These are phyloP conservation scores for Ceratocystis cubensis DNA, from an alignment of 2,329 filamentous ascomycete genomes.

Conservation along the genomic window DNA sequence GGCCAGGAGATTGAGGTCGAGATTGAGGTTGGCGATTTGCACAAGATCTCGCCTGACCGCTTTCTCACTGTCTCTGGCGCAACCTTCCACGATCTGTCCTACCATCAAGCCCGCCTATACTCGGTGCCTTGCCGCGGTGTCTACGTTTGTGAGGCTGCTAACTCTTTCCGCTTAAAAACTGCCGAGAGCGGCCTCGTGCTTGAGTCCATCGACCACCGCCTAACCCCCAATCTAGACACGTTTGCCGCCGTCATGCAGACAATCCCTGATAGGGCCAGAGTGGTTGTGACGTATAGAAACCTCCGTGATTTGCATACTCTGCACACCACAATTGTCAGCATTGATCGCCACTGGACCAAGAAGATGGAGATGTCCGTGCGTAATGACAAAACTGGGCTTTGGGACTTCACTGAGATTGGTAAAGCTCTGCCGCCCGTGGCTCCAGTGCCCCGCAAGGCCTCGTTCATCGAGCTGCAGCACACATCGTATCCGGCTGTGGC, in stretches of 20 bases:
- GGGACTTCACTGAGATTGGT: slow-evolving; percentile 84
- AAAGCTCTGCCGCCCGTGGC: slow-evolving; percentile 64
- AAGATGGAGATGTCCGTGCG: slow-evolving; percentile 89
- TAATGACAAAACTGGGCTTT: slow-evolving; percentile 79
- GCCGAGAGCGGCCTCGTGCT: slow-evolving; percentile 88
- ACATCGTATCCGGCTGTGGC: slow-evolving; percentile 82
- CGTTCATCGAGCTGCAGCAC: slow-evolving; percentile 85
- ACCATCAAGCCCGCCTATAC: slow-evolving; percentile 93
- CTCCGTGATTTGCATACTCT: slow-evolving; percentile 87
- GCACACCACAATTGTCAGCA: slow-evolving; percentile 80
- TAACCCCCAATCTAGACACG: slow-evolving; percentile 71
- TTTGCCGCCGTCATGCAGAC: slow-evolving; percentile 85
- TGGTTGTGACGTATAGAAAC: slow-evolving; percentile 93
- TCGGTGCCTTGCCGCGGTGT: slow-evolving; percentile 86
- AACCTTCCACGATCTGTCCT: slow-evolving; percentile 91
- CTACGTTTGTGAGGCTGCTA: slow-evolving; percentile 86
- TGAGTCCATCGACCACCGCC: slow-evolving; percentile 82
- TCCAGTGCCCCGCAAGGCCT: slow-evolving; percentile 62
- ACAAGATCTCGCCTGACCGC: slow-evolving; percentile 87
- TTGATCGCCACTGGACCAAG: slow-evolving; percentile 90
- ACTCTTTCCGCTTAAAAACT: slow-evolving; percentile 88
- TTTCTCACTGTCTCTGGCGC: slow-evolving; percentile 90
- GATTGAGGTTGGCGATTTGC: slow-evolving; percentile 74
- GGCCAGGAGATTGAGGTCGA: slow-evolving; percentile 78
- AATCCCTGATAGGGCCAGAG: slow-evolving; percentile 69